These are phyloP conservation scores for Microdochium paspali DNA, from an alignment of 2,329 filamentous ascomycete genomes.

Conservation along the genomic window DNA sequence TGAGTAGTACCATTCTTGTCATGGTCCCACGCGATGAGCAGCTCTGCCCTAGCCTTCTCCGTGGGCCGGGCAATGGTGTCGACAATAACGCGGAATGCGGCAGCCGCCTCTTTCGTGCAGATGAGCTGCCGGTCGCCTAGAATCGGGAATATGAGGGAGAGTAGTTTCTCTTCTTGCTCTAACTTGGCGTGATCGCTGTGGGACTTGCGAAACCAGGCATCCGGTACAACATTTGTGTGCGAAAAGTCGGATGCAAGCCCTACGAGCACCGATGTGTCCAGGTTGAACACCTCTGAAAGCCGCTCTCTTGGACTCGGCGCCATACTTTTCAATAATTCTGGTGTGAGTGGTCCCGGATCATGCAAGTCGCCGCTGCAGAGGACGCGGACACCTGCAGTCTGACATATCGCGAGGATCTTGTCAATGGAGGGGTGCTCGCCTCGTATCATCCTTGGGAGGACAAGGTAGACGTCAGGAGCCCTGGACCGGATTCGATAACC, in stretches of 20 bases:
- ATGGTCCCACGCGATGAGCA: slow-evolving; percentile 42
- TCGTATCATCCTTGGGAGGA: slow-evolving; percentile 17
- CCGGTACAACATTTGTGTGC: slow-evolving; percentile 31
- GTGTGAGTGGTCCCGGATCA: slow-evolving; percentile 9
- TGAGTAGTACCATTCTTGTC: no score
- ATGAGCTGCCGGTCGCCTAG: slow-evolving; percentile 47
- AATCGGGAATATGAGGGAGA: slow-evolving; percentile 53
- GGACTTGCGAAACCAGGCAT: slow-evolving; percentile 40
- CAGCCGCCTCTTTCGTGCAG: slow-evolving; percentile 56
- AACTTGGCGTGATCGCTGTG: slow-evolving; percentile 56
- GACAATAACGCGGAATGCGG: slow-evolving; percentile 59
- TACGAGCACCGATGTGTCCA: slow-evolving; percentile 62
- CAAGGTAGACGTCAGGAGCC: slow-evolving; percentile 11
- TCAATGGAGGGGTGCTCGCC: slow-evolving; percentile 15
- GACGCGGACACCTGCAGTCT: slow-evolving; percentile 13
- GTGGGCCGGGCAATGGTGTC: slow-evolving; percentile 51
- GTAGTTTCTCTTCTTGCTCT: slow-evolving; percentile 50
- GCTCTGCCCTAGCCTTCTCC: slow-evolving; percentile 47
- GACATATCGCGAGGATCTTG: slow-evolving; percentile 14
- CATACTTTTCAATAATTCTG: slow-evolving; percentile 14
- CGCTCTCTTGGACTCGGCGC: slow-evolving; percentile 14
- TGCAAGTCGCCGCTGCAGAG: slow-evolving; percentile 12
- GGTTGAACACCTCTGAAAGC: slow-evolving; percentile 32
- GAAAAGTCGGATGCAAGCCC: slow-evolving; percentile 67
- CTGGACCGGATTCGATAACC: slow-evolving; percentile 17